phyloP scores from a whole-genome alignment of 257 asterid genomes.

The Solanum pennellii region DNA sequence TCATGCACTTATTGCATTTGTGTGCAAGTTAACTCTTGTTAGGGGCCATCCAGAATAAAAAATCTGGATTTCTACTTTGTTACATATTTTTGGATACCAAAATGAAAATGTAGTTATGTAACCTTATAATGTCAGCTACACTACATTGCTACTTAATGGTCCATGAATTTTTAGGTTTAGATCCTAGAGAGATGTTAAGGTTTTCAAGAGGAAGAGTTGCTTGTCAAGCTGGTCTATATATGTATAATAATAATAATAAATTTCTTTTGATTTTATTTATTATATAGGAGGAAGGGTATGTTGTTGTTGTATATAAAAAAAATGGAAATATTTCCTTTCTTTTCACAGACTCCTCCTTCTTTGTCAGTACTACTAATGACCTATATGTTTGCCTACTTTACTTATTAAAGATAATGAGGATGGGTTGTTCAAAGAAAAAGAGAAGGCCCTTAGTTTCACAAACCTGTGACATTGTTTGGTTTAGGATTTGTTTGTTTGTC shows the following conservation, averaged over 20 bases:
- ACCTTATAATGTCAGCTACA: not conserved
- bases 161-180: not conserved
- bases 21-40: not conserved
- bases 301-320: not conserved
- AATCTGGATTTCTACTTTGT: not conserved
- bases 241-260: not conserved
- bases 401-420: not conserved
- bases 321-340: not conserved
- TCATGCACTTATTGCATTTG: not conserved
- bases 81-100: not conserved
- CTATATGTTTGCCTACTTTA: not conserved
- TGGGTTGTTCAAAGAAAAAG: not conserved
- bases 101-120: not conserved
- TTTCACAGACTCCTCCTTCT: not conserved
- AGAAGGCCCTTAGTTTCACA: not conserved
- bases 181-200: not conserved
- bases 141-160: not conserved
- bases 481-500: not conserved
- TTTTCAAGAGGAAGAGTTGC: not conserved
- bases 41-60: not conserved
- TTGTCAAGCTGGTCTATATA: not conserved
- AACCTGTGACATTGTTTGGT: not conserved
- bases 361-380: not conserved
- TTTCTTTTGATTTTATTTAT: not conserved
- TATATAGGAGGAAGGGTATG: not conserved